These are phyloP conservation scores for Phycomyces nitens DNA, from an alignment of 192 early-diverging fungal species.

Conservation along the genomic window DNA sequence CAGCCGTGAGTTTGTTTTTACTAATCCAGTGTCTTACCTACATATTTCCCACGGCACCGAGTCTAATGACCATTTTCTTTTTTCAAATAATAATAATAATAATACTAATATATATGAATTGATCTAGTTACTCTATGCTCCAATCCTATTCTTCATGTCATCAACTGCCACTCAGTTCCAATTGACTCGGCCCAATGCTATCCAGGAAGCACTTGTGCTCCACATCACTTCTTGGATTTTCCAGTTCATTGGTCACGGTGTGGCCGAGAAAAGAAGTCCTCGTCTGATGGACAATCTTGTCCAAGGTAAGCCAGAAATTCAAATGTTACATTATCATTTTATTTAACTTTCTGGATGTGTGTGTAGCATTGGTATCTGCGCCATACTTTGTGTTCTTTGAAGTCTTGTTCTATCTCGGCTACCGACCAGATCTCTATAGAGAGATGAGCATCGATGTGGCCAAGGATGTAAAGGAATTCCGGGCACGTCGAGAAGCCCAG, in stretches of 20 bases:
- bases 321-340: not conserved
- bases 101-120: no score
- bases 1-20: constrained; percentile 53
- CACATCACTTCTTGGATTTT: constrained; percentile 79
- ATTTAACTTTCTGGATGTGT: not conserved
- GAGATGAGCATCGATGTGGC: constrained; percentile 57
- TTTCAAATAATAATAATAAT: no score
- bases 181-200: constrained; percentile 43
- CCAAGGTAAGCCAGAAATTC: constrained; percentile 72
- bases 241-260: constrained; percentile 90
- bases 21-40: no score
- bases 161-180: constrained; percentile 65
- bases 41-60: no score
- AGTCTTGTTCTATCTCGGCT: constrained; percentile 76
- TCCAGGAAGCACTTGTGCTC: constrained; percentile 50
- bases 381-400: constrained; percentile 94
- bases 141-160: constrained; percentile 58
- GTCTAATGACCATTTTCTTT: no score
- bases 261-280: constrained; percentile 83
- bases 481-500: constrained; percentile 22
- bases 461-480: constrained; percentile 49
- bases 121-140: constrained; percentile 32
- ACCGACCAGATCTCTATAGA: constrained; percentile 65
- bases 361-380: constrained; percentile 80
- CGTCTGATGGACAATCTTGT: constrained; percentile 82